Base-by-base conservation (phyloP, 2,329 filamentous ascomycete genomes). In the Botryotinia globosa region DNA sequence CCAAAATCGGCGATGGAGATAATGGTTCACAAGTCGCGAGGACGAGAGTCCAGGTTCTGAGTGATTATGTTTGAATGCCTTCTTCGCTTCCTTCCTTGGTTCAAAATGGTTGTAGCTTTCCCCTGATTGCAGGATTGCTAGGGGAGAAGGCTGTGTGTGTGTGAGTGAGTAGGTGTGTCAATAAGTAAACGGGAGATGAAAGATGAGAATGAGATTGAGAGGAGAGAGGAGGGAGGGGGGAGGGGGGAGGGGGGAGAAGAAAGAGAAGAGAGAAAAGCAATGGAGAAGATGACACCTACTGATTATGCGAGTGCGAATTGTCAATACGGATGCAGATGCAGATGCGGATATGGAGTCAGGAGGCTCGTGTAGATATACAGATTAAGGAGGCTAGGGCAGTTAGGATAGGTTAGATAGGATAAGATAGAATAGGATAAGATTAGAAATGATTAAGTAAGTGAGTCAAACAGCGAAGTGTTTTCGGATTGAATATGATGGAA, bases 41-140 rank as follows among this genome's bases (percentile, higher is more conserved):
- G 75, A 90, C 88, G 9, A 83, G 89, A 75, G 86, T 90, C 32
- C 83, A 86, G 74, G 88, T 90, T 25, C 77, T 91, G 75, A 86
- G 83, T 76, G 86, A 88, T 72, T 88, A 79, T 74, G 62, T 80
- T 48, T 79, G 74, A 37, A 45, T 9, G 18, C 6, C n/a, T 39
- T 18, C 10, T 6, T 51, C 25, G 1, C 25, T 16, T n/a, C 4
- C 12, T 29, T 29, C 14, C 14, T 29, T 1, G 14, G n/a, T 18
- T 32, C 4, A 4, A 9, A 29, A n/a, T 9, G n/a, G 14, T 29
- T 56, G 14, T 29, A 56, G n/a, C 6, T 29, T 29, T 56, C 2
- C 8, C 1, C n/a, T 56, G 3, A 29, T 32, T 29, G 14, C 2
- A 18, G 7, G 1, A 56, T 56, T 56, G 5, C 51, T 29, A 9